A percentile compares a stretch with the other conserved stretches of the same genome.
Conservation (phyloP, 2,329 filamentous ascomycete species). For the Aspergillus pseudoviridinutans region DNA sequence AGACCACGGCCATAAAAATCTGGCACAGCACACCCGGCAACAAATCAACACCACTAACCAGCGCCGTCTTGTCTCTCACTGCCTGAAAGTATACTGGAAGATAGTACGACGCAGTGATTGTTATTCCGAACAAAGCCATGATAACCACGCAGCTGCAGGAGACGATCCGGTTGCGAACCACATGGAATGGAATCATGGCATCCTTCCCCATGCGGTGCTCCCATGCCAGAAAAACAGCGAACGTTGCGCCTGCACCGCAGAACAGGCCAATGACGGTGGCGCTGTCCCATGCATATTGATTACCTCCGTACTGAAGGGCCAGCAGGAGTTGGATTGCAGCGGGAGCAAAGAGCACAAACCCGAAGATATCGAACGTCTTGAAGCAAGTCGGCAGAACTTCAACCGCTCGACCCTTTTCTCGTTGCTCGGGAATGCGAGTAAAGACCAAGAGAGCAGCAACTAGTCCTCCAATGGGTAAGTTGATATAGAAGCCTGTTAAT, state of each 20-base stretch:
- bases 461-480: constrained; percentile 36
- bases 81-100: constrained; percentile 50
- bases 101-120: constrained; percentile 39
- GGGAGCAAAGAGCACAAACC: constrained; percentile 22
- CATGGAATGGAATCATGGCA: constrained; percentile 37
- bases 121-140: constrained; percentile 30
- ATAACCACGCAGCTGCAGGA: constrained; percentile 27
- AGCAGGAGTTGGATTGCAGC: constrained; percentile 43
- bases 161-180: constrained; percentile 2
- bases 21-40: constrained; percentile 30
- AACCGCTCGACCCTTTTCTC: constrained; percentile 9
- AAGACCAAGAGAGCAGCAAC: constrained; percentile 28
- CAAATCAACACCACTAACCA: constrained; percentile 24
- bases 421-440: constrained; percentile 13
- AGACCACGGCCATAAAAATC: constrained; percentile 27
- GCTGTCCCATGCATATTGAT: constrained; percentile 34
- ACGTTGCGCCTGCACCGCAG: constrained; percentile 40
- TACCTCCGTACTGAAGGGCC: constrained; percentile 45
- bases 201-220: constrained; percentile 40
- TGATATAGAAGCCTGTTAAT: constrained; percentile 37
- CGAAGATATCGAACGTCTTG: constrained; percentile 18
- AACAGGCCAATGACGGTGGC: constrained; percentile 45
- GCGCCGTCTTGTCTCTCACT: constrained; percentile 26
- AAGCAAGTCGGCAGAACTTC: constrained; percentile 6
- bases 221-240: constrained; percentile 35